Evolutionary conservation across 495 filamentous ascomycete genomes (phyloP).

Genomic region (Trichoderma erinaceum): DNA sequence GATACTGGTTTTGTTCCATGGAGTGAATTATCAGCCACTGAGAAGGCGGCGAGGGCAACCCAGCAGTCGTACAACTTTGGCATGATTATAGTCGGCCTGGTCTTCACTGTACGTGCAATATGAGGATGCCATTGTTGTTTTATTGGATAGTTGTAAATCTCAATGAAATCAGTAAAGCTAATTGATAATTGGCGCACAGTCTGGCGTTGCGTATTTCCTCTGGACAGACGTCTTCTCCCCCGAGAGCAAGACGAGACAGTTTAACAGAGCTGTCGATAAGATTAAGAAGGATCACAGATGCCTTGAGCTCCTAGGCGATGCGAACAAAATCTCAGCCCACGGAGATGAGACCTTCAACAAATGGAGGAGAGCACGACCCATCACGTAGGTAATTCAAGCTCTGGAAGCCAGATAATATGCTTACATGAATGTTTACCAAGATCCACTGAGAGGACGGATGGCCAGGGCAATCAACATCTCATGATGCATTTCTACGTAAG

Average conservation of each 20-base stretch:
- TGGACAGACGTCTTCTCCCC: conserved; percentile 83
- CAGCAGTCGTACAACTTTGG: conserved; percentile 87
- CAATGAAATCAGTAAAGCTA: neutral
- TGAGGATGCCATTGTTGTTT: neutral
- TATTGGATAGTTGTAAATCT: neutral
- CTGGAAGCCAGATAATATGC: no score
- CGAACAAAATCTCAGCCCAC: conserved; percentile 70
- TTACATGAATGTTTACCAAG: conserved; percentile 30
- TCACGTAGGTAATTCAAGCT: conserved; percentile 54
- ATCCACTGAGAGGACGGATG: conserved; percentile 61
- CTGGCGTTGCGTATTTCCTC: conserved; percentile 68
- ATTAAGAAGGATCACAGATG: conserved; percentile 68
- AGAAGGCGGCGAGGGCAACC: conserved; percentile 80
- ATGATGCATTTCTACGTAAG: conserved; percentile 81
- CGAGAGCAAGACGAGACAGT: conserved; percentile 78
- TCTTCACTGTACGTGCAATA: conserved; percentile 57
- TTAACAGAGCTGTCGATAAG: conserved; percentile 77
- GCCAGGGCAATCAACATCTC: conserved; percentile 71
- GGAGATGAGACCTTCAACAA: conserved; percentile 77
- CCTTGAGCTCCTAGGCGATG: conserved; percentile 66
- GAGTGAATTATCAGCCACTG: conserved; percentile 61
- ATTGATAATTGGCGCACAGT: conserved; percentile 38
- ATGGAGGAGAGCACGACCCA: conserved; percentile 79
- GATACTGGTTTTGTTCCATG: conserved; percentile 78
- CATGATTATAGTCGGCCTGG: conserved; percentile 66